These are phyloP conservation scores for Oryza australiensis DNA, from an alignment of 176 grass and related monocot species.

Conservation along the genomic window DNA sequence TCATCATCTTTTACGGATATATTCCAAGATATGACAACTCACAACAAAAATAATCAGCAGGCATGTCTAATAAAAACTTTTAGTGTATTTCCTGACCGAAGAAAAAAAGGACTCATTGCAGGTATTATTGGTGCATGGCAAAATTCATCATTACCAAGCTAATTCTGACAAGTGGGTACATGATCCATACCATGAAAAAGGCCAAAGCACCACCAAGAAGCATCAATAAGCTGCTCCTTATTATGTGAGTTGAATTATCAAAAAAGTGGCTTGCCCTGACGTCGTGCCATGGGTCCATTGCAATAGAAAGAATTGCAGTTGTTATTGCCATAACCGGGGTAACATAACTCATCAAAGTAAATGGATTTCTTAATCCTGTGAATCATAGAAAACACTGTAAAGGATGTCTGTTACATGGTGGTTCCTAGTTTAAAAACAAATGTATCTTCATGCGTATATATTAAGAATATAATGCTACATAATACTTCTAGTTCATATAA, in stretches of 20 bases:
- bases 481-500: conserved; percentile 5
- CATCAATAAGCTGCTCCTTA: conserved; percentile 75
- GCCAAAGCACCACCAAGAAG: conserved; percentile 75
- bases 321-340: conserved; percentile 90
- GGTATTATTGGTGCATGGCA: not conserved
- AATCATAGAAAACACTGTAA: conserved; percentile 7
- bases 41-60: not conserved
- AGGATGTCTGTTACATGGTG: not conserved
- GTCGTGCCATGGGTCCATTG: conserved; percentile 82
- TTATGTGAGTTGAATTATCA: conserved; percentile 72
- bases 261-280: conserved; percentile 79
- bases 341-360: conserved; percentile 93
- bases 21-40: not conserved
- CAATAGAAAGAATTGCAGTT: conserved; percentile 82
- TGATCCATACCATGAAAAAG: conserved; percentile 83
- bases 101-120: not conserved
- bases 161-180: not conserved
- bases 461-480: not conserved
- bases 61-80: not conserved
- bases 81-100: not conserved
- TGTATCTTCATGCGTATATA: not conserved
- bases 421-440: not conserved
- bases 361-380: conserved; percentile 83
- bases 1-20: conserved; percentile 10
- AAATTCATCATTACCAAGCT: conserved; percentile 13